Evolutionary conservation across 2,329 filamentous ascomycete genomes (phyloP).

Genomic region (Phaeosphaeriaceae sp.): DNA sequence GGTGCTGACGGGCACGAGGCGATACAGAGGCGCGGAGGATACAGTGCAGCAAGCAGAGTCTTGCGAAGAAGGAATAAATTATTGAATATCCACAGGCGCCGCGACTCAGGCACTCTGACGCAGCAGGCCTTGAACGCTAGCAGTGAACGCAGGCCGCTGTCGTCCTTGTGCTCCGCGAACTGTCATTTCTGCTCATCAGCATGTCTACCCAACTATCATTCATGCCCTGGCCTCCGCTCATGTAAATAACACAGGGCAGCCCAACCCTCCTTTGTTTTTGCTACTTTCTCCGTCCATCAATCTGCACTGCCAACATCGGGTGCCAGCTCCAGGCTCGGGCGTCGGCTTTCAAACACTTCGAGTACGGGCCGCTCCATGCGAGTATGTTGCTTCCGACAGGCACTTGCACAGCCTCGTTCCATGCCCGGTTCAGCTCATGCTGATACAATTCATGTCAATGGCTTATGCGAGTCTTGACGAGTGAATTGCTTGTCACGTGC

Average conservation of each 20-base stretch:
- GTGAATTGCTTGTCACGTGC: no score
- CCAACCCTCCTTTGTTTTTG: neutral
- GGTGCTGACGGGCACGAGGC: neutral
- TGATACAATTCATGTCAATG: neutral
- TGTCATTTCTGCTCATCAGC: slow-evolving; percentile 8
- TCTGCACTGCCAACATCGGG: neutral
- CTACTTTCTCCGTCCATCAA: no score
- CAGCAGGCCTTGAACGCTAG: slow-evolving; percentile 2
- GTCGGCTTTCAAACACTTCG: slow-evolving; percentile 12
- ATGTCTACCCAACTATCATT: no score
- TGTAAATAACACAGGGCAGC: no score
- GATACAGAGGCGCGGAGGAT: neutral
- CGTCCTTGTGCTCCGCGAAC: slow-evolving; percentile 17
- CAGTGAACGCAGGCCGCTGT: slow-evolving; percentile 14
- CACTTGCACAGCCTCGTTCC: neutral
- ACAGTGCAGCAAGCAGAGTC: neutral
- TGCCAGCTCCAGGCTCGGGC: slow-evolving; percentile 18
- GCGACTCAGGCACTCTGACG: slow-evolving; percentile 3
- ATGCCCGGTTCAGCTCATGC: slow-evolving; percentile 4
- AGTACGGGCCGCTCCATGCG: slow-evolving; percentile 16
- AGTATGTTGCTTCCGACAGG: slow-evolving; percentile 12
- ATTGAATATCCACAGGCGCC: neutral
- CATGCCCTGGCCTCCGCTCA: no score
- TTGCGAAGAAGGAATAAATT: neutral
- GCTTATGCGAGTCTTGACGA: neutral